Evolutionary conservation across 768 basidiomycete species (phyloP), one percentile per base, ranked within the genome.

Genomic region (Nidularia pulvinata): DNA sequence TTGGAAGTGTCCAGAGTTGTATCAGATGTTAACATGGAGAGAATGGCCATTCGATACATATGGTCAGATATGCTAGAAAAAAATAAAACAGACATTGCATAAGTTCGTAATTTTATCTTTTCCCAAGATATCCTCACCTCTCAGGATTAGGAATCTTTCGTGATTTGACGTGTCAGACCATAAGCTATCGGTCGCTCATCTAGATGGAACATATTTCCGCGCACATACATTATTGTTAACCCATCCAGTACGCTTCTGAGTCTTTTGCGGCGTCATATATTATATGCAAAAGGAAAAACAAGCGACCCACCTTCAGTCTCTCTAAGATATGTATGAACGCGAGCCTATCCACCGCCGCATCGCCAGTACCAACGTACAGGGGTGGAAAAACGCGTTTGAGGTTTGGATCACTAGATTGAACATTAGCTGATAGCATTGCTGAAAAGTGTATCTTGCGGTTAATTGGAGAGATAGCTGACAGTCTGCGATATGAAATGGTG

Each of bases 231-330:
- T 81, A 61, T 93, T 81, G 59, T 95, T 80, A 33, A 95, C 81
- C 96, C 95, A 99, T 56, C 96, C 96, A 0, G 95, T 97, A 7
- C 96, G 82, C 67, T 95, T 96, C 65, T 98, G 94, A 0, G 91
- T 95, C 94, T 97, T 32, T 42, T 53, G 19, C 22, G 44, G 32
- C 7, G 36, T 45, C 7, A 46, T n/a, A 11, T 5, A 51, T n/a
- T 5, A 14, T n/a, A 43, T 1, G 46, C 19, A 33, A 6, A 25
- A 16, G 22, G 33, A 46, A 48, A 6, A 43, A 36, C 2, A 34
- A 22, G 13, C 33, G 11, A 16, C 52, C 37, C 53, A 92, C 95
- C 85, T 98, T 98, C 34, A 98, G 73, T 58, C 85, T 77, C 68
- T 96, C 94, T 0, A 98, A 69, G 13, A 96, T 72, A 61, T 98